These are phyloP conservation scores for Sequoia sempervirens DNA, from an alignment of 75 land plant genomes.

Conservation along the genomic window DNA sequence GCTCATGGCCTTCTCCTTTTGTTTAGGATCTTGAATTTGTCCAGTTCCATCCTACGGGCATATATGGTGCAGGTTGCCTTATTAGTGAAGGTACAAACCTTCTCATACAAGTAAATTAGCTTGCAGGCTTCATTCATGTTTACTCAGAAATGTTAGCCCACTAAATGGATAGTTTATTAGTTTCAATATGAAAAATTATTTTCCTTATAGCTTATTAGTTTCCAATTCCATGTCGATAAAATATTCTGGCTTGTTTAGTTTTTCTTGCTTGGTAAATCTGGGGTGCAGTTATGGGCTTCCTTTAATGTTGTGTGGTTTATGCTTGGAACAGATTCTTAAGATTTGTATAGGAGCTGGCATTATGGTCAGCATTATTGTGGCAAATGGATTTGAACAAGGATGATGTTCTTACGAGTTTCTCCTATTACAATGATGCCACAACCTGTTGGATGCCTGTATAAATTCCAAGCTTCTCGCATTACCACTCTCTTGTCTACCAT, in stretches of 20 bases:
- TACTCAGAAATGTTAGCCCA: neutral
- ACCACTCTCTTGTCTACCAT: too few relatives aligned
- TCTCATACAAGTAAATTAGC: neutral
- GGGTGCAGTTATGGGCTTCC: neutral
- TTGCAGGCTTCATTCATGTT: neutral
- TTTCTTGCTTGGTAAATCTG: neutral
- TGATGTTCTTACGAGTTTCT: neutral
- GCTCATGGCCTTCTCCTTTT: constrained; percentile 7
- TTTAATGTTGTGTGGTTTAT: neutral
- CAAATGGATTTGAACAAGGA: neutral
- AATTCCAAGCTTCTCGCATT: neutral
- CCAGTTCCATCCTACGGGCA: constrained; percentile 98
- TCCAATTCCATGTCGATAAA: neutral
- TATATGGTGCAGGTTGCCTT: constrained; percentile 98
- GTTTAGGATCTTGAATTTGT: constrained; percentile 96
- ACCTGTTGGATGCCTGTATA: neutral
- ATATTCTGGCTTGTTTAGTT: neutral
- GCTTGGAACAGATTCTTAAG: neutral
- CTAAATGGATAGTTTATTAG: neutral
- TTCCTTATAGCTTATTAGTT: too few relatives aligned
- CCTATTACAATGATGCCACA: neutral
- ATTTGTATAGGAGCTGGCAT: neutral
- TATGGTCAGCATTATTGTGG: neutral
- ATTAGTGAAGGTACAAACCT: constrained; percentile 81
- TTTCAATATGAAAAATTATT: neutral